phyloP scores from a whole-genome alignment of 2,329 filamentous ascomycete genomes.

The Fusarium nygamai region DNA sequence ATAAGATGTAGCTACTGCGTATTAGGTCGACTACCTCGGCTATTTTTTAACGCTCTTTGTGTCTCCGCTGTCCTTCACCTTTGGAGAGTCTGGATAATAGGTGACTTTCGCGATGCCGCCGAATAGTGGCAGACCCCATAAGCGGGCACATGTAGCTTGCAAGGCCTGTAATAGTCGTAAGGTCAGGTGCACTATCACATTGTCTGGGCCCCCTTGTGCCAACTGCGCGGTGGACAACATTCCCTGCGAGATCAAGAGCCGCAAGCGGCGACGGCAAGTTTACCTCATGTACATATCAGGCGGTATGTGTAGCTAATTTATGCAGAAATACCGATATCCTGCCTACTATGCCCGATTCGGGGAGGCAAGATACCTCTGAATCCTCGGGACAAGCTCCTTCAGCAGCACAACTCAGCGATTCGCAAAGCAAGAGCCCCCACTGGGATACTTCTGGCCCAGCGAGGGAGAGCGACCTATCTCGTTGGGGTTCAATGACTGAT shows the following conservation, averaged over 20 bases:
- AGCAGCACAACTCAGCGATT: too few relatives aligned
- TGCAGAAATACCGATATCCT: not conserved
- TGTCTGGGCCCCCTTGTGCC: not conserved
- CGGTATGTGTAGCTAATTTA: not conserved
- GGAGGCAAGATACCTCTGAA: not conserved
- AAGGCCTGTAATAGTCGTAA: not conserved
- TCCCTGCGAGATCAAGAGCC: not conserved
- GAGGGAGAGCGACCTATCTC: not conserved
- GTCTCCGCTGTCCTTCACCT: not conserved
- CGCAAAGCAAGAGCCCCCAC: not conserved
- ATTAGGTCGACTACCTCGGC: not conserved
- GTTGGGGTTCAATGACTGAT: too few relatives aligned
- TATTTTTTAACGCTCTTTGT: fast-evolving
- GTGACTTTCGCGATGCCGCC: not conserved
- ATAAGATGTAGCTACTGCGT: not conserved
- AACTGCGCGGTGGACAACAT: not conserved
- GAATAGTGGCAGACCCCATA: not conserved
- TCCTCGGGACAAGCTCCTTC: not conserved
- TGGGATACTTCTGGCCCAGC: not conserved
- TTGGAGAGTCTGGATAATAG: not conserved
- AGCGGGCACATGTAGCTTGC: not conserved
- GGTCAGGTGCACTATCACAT: not conserved
- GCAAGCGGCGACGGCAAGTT: not conserved
- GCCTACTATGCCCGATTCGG: not conserved
- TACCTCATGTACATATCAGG: fast-evolving